These are phyloP conservation scores for Punica granatum DNA, from an alignment of 345 rosid genomes.

Conservation along the genomic window DNA sequence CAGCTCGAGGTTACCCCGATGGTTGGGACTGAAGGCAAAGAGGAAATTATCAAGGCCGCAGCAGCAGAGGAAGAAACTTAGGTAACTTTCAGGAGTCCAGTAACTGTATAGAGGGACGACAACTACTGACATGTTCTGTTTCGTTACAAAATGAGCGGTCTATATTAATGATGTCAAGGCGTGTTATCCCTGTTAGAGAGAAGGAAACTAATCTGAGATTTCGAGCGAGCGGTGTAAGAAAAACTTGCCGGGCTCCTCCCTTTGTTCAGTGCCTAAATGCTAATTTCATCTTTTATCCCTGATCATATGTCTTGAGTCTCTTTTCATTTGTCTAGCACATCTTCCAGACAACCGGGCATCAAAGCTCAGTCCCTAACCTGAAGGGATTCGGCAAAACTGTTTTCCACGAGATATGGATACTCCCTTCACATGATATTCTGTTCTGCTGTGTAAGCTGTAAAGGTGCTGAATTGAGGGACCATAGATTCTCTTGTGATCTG, in stretches of 20 bases:
- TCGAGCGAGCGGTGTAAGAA: not conserved
- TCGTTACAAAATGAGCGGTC: not conserved
- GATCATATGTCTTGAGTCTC: no score
- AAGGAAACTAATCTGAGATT: not conserved
- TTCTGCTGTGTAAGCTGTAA: no score
- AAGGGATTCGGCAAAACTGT: not conserved
- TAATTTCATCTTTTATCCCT: no score
- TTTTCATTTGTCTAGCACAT: no score
- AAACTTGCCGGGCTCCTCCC: no score
- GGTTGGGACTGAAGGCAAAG: not conserved
- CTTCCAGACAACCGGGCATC: no score
- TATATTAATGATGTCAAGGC: not conserved
- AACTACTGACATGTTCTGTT: conserved; percentile 4
- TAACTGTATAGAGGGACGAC: not conserved
- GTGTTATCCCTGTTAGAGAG: not conserved
- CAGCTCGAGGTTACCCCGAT: no score
- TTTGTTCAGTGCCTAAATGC: no score
- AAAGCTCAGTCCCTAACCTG: not conserved
- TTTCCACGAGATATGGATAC: not conserved
- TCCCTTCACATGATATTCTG: no score
- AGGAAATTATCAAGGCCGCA: not conserved
- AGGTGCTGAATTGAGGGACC: no score
- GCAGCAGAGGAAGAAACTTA: not conserved
- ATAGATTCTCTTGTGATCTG: not conserved
- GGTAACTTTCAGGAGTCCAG: not conserved